Percentiles rank a stretch among this genome's conserved stretches.
Conservation (phyloP, 2,329 filamentous ascomycete species). For the Neurospora sp. region DNA sequence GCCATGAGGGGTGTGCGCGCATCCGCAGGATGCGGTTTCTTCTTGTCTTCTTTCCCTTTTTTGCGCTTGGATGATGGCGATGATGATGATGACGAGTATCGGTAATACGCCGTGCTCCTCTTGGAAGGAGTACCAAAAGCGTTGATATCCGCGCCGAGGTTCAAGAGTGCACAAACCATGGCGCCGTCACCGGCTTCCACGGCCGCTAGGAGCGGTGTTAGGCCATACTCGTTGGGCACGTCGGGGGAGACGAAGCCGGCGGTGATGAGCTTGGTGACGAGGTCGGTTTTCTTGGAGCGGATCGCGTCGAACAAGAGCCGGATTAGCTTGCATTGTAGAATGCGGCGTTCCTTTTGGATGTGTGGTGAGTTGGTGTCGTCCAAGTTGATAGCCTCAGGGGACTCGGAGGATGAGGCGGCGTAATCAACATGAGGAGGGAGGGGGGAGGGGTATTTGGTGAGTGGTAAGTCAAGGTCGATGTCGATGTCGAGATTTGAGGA, state of each 20-base stretch:
- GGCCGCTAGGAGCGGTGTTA: slow-evolving; percentile 28
- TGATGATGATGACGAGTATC: background rate
- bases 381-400: background rate
- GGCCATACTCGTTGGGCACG: slow-evolving; percentile 18
- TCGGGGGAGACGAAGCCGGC: slow-evolving; percentile 30
- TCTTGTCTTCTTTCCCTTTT: background rate
- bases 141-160: slow-evolving; percentile 27
- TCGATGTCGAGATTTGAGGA: background rate
- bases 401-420: background rate
- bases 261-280: slow-evolving; percentile 22
- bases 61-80: background rate
- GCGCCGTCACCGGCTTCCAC: slow-evolving; percentile 20
- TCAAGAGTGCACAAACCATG: slow-evolving; percentile 25
- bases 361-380: background rate
- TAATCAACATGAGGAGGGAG: background rate
- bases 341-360: background rate
- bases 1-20: slow-evolving; percentile 34
- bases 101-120: background rate
- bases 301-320: slow-evolving; percentile 23
- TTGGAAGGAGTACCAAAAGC: slow-evolving; percentile 12
- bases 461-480: background rate
- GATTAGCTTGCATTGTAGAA: slow-evolving; percentile 19
- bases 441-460: background rate
- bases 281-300: slow-evolving; percentile 16
- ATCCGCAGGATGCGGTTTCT: background rate